Evolutionary conservation across 768 basidiomycete genomes (phyloP), one percentile per base, ranked within the genome.

Genomic region (Xerocomellus chrysenteron): DNA sequence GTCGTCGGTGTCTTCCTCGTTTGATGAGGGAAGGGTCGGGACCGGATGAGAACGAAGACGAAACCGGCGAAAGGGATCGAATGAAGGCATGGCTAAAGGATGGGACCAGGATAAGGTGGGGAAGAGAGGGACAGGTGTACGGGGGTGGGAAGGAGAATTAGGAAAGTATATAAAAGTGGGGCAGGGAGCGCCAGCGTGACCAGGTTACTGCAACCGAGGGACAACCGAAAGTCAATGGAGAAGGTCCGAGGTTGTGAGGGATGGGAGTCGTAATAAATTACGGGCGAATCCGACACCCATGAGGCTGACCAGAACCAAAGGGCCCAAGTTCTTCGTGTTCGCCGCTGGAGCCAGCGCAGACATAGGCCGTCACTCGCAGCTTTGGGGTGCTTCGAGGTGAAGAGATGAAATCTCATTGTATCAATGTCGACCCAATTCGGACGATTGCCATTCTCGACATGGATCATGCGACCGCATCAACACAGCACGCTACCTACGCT

Each of bases 1-100:
- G 11, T 48, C 54, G 19, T 71, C 71, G 13, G 50, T 71, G 60
- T 69, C 69, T 2, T 64, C 52, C 47, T 72, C 65, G n/a, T 33
- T 52, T 0, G 59, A 37, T 0, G 57, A 13, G 2, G 46, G 43
- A 17, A 11, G 41, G 14, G 30, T 10, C n/a, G 55, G 40, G 16
- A 16, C 33, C 3, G 44, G 35, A 17, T 17, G 28, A 17, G 57
- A 43, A 17, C 67, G 60, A 10, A 39, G 56, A 11, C 69, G 71
- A 19, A 69, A 47, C 19, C 62, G 71, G 17, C 64, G 69, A 53
- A 69, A 58, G 36, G 55, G 58, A 19, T 60, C 54, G 21, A 71
- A 52, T 1, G 33, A n/a, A 4, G 61, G 50, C 60, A 61, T 61
- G 10, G 0, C 2, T 28, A 13, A 26, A 1, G 1, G 11, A 3